Evolutionary conservation across 2,329 filamentous ascomycete species (phyloP).

Genomic region (Penicillium sp.): DNA sequence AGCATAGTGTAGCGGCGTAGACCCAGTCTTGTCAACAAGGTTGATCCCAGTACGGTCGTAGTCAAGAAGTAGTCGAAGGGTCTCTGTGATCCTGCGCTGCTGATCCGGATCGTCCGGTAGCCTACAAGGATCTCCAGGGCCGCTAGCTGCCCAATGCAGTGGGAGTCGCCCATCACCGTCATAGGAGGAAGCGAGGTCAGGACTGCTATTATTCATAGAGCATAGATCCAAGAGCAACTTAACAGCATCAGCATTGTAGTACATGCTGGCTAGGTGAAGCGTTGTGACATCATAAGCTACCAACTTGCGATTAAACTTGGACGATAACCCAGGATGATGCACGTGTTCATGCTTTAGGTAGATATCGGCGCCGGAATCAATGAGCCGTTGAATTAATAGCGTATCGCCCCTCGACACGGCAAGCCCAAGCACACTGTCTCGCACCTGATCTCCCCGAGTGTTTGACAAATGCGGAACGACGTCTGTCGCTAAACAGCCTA

Average conservation of each 20-base stretch:
- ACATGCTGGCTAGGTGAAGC: background rate
- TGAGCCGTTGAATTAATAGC: conserved; percentile 14
- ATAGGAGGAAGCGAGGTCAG: conserved; percentile 8
- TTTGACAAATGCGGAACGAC: background rate
- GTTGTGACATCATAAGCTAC: background rate
- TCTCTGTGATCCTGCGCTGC: conserved; percentile 10
- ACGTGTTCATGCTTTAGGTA: conserved; percentile 5
- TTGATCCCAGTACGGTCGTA: conserved; percentile 17
- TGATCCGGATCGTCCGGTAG: conserved; percentile 7
- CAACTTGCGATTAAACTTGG: background rate
- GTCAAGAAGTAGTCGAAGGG: conserved; percentile 19
- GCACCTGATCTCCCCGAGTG: background rate
- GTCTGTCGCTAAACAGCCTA: background rate
- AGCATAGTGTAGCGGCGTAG: conserved; percentile 17
- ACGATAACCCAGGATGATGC: conserved; percentile 2
- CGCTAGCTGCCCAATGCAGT: conserved; percentile 17
- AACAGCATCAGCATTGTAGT: background rate
- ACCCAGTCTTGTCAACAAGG: conserved; percentile 12
- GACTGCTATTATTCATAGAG: background rate
- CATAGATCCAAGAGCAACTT: background rate
- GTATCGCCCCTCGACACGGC: conserved; percentile 7
- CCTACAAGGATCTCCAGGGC: conserved; percentile 2
- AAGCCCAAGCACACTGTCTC: background rate
- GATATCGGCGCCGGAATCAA: conserved; percentile 15
- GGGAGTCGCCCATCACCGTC: conserved; percentile 12